Base-by-base conservation (phyloP, 371 early-diverging fungal species). In the Capillidium rhysosporum region DNA sequence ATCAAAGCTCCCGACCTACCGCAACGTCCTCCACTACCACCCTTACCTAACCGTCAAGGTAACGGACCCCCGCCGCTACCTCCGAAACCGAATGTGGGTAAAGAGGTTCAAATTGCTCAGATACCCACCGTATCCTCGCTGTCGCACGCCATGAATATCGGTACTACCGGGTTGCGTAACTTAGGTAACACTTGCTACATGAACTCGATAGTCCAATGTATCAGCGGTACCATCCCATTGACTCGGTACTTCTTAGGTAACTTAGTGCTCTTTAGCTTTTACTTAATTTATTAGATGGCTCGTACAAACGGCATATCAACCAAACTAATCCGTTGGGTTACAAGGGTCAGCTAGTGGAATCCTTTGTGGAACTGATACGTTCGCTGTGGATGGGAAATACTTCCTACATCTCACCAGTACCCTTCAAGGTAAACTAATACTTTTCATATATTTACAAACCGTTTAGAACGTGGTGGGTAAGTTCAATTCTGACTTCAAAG, bases 111-210 rank as follows among this genome's bases (percentile, higher is more conserved):
- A 25, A 20, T 26, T 18, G 18, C 40, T 10, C 39, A 29, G 20
- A 26, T 52, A 24, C 30, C 57, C 16, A 23, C 49, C 7, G 26
- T 26, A 12, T 40, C 58, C 14, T 34, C 40, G 8, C 26, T 54
- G 14, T 38, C 44, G 14, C n/a, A 46, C 26, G 28, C 46, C 41
- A 55, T 55, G 54, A 54, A 62, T 49, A 72, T 78, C 46, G 85
- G 84, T n/a, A 73, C 76, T 28, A 72, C 77, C 0, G 98, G 98
- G 1, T 64, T 97, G 55, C 80, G 78, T 54, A 97, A 97, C 61
- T 59, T 97, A 38, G 99, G 99, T 28, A 98, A 98, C 62, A 95
- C 97, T 0, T 98, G 98, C 63, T 98, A 78, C 64, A 90, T 97
- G 91, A 98, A 95, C 66, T 86, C 92, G 2, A 78, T 84, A 21